Evolutionary conservation across 2,329 filamentous ascomycete genomes (phyloP), one percentile per base, ranked within the genome.

Genomic region (Raffaelea albimanens): DNA sequence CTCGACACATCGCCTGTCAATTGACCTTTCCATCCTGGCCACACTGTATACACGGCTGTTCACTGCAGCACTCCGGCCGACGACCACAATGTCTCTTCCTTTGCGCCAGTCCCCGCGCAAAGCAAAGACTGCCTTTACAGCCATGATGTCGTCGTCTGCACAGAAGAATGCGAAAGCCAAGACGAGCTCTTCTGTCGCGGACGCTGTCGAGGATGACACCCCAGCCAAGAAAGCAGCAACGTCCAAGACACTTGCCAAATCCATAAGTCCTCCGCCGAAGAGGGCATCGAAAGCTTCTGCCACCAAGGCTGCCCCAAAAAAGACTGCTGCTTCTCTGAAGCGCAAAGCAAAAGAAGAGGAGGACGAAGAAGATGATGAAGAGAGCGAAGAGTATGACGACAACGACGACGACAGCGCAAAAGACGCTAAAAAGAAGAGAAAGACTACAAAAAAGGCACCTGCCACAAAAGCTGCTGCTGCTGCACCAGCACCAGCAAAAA

Each of bases 171-270:
- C 43, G 13, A 50, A 49, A 29, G 63, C 65, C 51, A 75, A 75
- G 61, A 75, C 73, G 58, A 67, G 64, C 52, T 59, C 59, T 19
- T n/a, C 13, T 16, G 34, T 38, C 18, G 34, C 13, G 34, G 18
- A 7, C 9, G 34, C 25, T 29, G 7, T 13, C 25, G 13, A 38
- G 34, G 14, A 38, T 10, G 18, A 38, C 7, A 38, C 34, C 13
- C 34, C 34, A 38, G n/a, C 5, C 13, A 19, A 16, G 5, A 38
- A 38, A 16, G 8, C 34, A 38, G 18, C 5, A 38, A 29, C 19
- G 7, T 50, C 56, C 53, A 38, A 16, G n/a, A 16, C 34, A 8
- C 5, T 16, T 5, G n/a, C 14, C 25, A 44, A 54, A 19, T 49
- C 53, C 38, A 56, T 58, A 34, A 55, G 51, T 44, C 25, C 25